These are phyloP conservation scores for Naegleria gruberi DNA, from an alignment of 208 protist genomes.

Conservation along the genomic window DNA sequence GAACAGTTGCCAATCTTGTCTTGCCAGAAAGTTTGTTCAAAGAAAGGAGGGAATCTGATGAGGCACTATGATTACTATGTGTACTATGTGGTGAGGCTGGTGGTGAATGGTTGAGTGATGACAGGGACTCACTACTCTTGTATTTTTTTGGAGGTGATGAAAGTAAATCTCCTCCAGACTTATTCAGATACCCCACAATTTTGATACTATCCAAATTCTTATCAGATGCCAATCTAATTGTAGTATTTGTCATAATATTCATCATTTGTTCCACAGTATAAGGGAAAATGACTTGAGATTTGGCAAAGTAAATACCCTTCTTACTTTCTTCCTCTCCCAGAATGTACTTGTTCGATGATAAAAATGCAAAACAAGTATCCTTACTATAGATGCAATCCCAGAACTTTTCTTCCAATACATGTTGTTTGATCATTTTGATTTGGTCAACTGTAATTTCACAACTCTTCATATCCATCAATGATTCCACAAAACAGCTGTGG, in stretches of 20 bases:
- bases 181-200: background rate
- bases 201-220: background rate
- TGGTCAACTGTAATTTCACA: background rate
- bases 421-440: background rate
- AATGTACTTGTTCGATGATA: background rate
- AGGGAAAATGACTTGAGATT: background rate
- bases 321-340: background rate
- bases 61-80: background rate
- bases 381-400: background rate
- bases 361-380: background rate
- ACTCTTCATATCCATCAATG: background rate
- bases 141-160: background rate
- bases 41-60: background rate
- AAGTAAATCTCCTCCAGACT: background rate
- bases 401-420: background rate
- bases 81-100: background rate
- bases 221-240: background rate
- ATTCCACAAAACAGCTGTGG: background rate
- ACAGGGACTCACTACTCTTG: background rate
- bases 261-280: background rate
- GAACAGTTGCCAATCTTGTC: background rate
- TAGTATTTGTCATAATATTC: background rate
- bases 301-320: background rate
- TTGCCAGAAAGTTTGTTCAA: background rate
- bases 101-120: background rate